Evolutionary conservation across 2,329 filamentous ascomycete genomes (phyloP), one percentile per base, ranked within the genome.

Genomic region (Didymella keratinophila): DNA sequence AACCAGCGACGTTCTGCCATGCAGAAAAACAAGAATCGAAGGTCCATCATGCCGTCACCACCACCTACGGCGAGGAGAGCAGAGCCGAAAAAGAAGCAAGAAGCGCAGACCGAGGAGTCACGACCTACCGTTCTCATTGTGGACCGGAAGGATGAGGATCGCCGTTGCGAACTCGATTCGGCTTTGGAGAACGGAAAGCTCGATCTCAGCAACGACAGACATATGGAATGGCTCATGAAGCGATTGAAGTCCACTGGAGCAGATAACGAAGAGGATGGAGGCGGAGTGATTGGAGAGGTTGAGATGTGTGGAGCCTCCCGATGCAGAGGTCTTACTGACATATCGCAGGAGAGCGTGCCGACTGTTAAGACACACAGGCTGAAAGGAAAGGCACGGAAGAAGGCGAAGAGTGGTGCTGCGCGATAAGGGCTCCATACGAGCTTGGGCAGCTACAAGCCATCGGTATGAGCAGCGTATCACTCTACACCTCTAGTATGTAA

Each of bases 1-100:
- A 44, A 21, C 11, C 52, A 60, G 21, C 60, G 45, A 30, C 57
- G 57, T 12, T 45, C 53, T 20, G 57, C 57, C 9, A 34, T 49
- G 14, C 46, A 54, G 0, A 60, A 48, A 34, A 56, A 51, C 7
- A 62, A 56, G 56, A 50, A 51, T 27, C 56, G 56, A 20, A 59
- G 32, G 20, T 47, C 52, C 1, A 56, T 51, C 52, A 58, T 58
- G 51, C 32, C 46, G 14, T 53, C 53, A 2, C 49, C 49, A 6
- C 53, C 58, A 18, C 56, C 37, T 14, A 41, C 45, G 16, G 18
- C 32, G 11, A 50, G 27, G 23, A 54, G 30, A 23, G 27, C n/a
- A 16, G 49, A 57, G n/a, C 42, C 18, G 25, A 25, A 11, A 30
- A 7, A 20, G 27, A 46, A 50, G 32, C 25, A 36, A 16, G 45